Evolutionary conservation across 345 rosid species (phyloP).

Genomic region (Erodium maritimum): DNA sequence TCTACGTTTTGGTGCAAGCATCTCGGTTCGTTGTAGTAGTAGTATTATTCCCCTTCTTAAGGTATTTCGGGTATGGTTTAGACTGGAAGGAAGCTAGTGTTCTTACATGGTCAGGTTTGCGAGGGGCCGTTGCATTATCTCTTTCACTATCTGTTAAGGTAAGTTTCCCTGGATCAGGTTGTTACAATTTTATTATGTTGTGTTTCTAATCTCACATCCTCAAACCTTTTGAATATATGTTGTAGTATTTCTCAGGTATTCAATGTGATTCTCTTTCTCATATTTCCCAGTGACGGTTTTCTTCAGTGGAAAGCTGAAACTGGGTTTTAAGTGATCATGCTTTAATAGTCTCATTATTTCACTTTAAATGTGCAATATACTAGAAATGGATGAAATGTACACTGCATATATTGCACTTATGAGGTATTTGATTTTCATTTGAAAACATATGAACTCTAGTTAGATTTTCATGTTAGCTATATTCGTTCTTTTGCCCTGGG

Average conservation of each 20-base stretch:
- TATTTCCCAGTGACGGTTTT: no score
- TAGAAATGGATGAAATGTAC: no score
- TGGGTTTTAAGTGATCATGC: not conserved
- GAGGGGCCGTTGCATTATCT: conserved; percentile 91
- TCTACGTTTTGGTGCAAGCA: conserved; percentile 51
- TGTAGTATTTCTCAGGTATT: not conserved
- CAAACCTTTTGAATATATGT: no score
- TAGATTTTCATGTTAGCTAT: not conserved
- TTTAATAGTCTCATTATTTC: not conserved
- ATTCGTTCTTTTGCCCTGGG: not conserved
- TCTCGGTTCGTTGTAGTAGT: conserved; percentile 71
- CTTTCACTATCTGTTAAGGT: conserved; percentile 88
- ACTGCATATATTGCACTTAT: no score
- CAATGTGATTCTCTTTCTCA: not conserved
- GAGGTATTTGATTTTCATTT: not conserved
- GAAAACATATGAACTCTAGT: not conserved
- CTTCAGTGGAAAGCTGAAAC: not conserved
- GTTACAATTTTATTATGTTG: not conserved
- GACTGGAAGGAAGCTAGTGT: conserved; percentile 84
- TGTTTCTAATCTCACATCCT: no score
- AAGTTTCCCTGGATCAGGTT: conserved; percentile 22
- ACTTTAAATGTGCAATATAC: not conserved
- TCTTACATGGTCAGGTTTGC: conserved; percentile 84
- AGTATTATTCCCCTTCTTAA: conserved; percentile 48
- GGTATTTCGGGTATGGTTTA: conserved; percentile 74